These are phyloP conservation scores for Aspergillus sp. DNA, from an alignment of 2,329 filamentous ascomycete species.

Conservation along the genomic window DNA sequence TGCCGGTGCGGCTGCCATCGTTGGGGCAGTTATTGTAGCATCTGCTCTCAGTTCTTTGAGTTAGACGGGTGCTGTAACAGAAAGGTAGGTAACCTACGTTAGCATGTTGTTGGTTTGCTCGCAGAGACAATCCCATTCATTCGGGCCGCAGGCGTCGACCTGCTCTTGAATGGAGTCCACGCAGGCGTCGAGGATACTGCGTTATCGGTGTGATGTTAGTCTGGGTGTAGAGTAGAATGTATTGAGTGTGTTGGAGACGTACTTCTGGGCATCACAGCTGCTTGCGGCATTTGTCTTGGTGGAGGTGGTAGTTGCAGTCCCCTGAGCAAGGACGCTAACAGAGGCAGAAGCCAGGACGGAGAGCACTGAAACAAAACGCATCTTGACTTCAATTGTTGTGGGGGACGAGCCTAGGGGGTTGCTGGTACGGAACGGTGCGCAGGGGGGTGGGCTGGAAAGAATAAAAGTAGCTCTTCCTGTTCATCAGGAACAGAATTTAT, in stretches of 20 bases:
- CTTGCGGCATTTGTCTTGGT: not conserved
- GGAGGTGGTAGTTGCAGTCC: not conserved
- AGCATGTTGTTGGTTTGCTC: slow-evolving; percentile 16
- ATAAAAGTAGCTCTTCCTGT: not conserved
- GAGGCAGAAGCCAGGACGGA: slow-evolving; percentile 5
- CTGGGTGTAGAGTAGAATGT: not conserved
- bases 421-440: not conserved
- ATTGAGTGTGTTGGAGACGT: not conserved
- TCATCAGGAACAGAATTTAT: not conserved
- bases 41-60: slow-evolving; percentile 25
- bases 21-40: slow-evolving; percentile 67
- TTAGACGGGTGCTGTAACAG: not conserved
- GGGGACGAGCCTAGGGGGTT: not conserved
- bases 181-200: slow-evolving; percentile 15
- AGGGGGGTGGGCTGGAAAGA: not conserved
- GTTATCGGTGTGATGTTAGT: not conserved
- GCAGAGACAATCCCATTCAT: slow-evolving; percentile 16
- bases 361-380: slow-evolving; percentile 8
- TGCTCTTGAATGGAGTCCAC: slow-evolving; percentile 5
- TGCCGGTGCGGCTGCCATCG: slow-evolving; percentile 38
- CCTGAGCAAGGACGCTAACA: slow-evolving; percentile 4
- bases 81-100: slow-evolving; percentile 4
- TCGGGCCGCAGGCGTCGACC: slow-evolving; percentile 9
- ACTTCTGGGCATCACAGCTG: slow-evolving; percentile 14
- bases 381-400: not conserved